phyloP scores from a whole-genome alignment of 805 yeast species.

The Saccharomycopsis olivae region DNA sequence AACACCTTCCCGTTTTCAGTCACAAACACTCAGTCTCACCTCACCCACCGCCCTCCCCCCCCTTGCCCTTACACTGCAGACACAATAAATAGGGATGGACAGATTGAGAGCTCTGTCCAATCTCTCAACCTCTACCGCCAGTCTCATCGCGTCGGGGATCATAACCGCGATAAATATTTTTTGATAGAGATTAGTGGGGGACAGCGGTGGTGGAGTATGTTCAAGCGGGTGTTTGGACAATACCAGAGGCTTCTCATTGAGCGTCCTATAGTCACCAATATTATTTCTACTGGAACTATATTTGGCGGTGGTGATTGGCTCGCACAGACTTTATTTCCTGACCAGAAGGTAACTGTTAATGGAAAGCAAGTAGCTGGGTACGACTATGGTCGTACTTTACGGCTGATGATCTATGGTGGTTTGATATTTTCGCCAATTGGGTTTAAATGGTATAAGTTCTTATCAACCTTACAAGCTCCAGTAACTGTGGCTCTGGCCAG shows the following conservation, averaged over 20 bases:
- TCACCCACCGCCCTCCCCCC: no score
- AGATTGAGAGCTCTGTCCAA: not conserved
- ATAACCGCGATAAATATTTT: not conserved
- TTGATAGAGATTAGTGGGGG: not conserved
- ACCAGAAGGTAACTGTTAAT: slow-evolving; percentile 15
- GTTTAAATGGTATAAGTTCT: slow-evolving; percentile 52
- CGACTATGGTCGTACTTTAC: slow-evolving; percentile 44
- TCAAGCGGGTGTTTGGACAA: slow-evolving; percentile 4
- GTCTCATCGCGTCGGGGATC: not conserved
- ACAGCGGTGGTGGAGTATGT: not conserved
- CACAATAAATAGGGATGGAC: not conserved
- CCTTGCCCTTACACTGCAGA: no score
- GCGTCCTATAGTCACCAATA: slow-evolving; percentile 44
- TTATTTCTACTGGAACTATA: slow-evolving; percentile 43
- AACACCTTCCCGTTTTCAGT: no score
- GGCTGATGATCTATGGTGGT: slow-evolving; percentile 67
- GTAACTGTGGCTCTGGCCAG: not conserved
- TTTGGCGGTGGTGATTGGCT: slow-evolving; percentile 69
- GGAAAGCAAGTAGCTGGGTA: slow-evolving; percentile 21
- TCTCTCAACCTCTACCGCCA: not conserved
- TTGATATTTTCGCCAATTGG: slow-evolving; percentile 69
- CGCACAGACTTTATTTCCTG: slow-evolving; percentile 51
- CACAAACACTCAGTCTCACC: no score
- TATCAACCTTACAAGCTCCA: slow-evolving; percentile 21
- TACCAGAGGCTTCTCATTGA: slow-evolving; percentile 23